phyloP scores from a whole-genome alignment of 495 filamentous ascomycete genomes.

The Pyronema omphalodes region DNA sequence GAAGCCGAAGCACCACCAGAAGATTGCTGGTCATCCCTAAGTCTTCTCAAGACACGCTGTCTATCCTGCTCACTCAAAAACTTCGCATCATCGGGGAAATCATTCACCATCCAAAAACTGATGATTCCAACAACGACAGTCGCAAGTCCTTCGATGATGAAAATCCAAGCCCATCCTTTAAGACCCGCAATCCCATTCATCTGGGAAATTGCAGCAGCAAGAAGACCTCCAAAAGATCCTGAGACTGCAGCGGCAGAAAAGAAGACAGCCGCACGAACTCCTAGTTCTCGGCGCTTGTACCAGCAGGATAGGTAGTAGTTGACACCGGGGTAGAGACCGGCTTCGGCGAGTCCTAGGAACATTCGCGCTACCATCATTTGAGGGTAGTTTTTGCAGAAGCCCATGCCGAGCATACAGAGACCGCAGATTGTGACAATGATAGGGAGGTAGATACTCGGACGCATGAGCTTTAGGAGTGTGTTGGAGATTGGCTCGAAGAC shows the following conservation, averaged over 20 bases:
- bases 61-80: slow-evolving; percentile 62
- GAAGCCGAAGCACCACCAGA: slow-evolving; percentile 41
- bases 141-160: slow-evolving; percentile 56
- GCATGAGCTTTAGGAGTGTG: slow-evolving; percentile 58
- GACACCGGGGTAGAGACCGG: slow-evolving; percentile 68
- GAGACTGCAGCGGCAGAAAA: slow-evolving; percentile 72
- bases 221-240: slow-evolving; percentile 69
- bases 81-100: slow-evolving; percentile 67
- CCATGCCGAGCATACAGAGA: slow-evolving; percentile 69
- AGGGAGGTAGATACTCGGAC: slow-evolving; percentile 51
- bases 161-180: slow-evolving; percentile 72
- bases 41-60: slow-evolving; percentile 49
- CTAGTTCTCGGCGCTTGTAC: slow-evolving; percentile 68
- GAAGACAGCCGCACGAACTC: slow-evolving; percentile 64
- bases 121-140: slow-evolving; percentile 54
- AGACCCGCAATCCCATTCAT: slow-evolving; percentile 54
- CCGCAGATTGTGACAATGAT: slow-evolving; percentile 35
- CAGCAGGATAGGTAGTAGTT: slow-evolving; percentile 80
- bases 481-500: slow-evolving; percentile 78
- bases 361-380: slow-evolving; percentile 69
- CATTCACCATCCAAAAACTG: slow-evolving; percentile 72
- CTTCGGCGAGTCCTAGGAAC: slow-evolving; percentile 72
- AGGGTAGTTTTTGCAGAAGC: slow-evolving; percentile 54
- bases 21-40: slow-evolving; percentile 58
- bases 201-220: slow-evolving; percentile 56